Evolutionary conservation across 129 eudicot species (phyloP).

Genomic region (Logfia minima): DNA sequence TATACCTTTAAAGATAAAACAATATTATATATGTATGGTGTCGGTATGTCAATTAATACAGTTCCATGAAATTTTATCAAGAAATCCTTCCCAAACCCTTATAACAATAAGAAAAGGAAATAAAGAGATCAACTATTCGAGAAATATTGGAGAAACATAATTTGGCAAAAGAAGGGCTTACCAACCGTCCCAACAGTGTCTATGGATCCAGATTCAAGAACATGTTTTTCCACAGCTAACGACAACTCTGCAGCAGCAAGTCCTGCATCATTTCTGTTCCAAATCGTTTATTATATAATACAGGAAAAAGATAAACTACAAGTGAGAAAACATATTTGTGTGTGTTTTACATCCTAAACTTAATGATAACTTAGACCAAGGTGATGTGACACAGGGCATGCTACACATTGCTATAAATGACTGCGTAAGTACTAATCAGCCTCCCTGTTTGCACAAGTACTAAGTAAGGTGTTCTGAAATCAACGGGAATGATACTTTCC

Average conservation of each 20-base stretch:
- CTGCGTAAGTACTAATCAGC: neutral
- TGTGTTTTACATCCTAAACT: neutral
- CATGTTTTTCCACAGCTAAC: conserved; percentile 91
- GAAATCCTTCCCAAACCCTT: neutral
- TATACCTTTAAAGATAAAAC: conserved; percentile 52
- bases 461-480: neutral
- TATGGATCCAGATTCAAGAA: conserved; percentile 77
- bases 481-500: neutral
- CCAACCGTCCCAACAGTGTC: conserved; percentile 99
- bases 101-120: neutral
- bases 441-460: neutral
- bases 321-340: neutral
- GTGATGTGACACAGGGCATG: neutral
- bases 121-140: neutral
- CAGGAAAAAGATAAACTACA: neutral
- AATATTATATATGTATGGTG: neutral
- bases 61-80: neutral
- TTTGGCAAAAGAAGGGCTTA: conserved; percentile 29
- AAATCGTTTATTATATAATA: conserved; percentile 4
- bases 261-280: conserved; percentile 94
- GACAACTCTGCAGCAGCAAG: conserved; percentile 97
- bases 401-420: neutral
- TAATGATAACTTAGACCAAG: neutral
- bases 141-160: neutral
- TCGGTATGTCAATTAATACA: neutral